Evolutionary conservation across 768 basidiomycete species (phyloP), one percentile per base, ranked within the genome.

Genomic region (Leucocoprinus sp.): DNA sequence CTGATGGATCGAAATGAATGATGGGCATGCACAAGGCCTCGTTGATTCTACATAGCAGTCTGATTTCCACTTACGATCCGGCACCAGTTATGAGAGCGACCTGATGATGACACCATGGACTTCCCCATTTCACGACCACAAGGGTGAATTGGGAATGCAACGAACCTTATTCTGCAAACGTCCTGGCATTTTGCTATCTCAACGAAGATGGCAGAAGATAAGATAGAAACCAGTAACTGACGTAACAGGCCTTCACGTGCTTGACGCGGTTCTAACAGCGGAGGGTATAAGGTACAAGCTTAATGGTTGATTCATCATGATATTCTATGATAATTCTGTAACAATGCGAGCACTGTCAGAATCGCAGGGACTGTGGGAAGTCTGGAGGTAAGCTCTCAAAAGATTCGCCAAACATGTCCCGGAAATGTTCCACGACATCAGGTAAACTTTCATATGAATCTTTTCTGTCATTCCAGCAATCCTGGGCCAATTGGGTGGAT

Each of bases 41-140:
- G n/a, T n/a, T n/a, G n/a, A n/a, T n/a, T n/a, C n/a, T n/a, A n/a
- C n/a, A n/a, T n/a, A n/a, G n/a, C n/a, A n/a, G n/a, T n/a, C 27
- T 26, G 31, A 27, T 40, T 38, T 49, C 23, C 21, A 70, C 88
- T 69, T 59, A 93, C 90, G 84, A 85, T 59, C 82, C 92, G 37
- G 82, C 92, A 48, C 92, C 92, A 21, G 92, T 95, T 62, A 95
- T 69, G 53, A 95, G 69, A 34, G 84, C 85, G 45, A 77, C 80
- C 79, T 86, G 54, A 42, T 31, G 29, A 27, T 43, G n/a, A n/a
- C n/a, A n/a, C n/a, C n/a, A 15, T 50, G 31, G 41, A 38, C 14
- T 37, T 42, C 3, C n/a, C 28, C 18, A 18, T n/a, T 9, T 41
- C 26, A 41, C 37, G 12, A 49, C 38, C 38, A 37, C 14, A 14